Evolutionary conservation across 73 alveolate species (phyloP).

Genomic region (Breviolum minutum): DNA sequence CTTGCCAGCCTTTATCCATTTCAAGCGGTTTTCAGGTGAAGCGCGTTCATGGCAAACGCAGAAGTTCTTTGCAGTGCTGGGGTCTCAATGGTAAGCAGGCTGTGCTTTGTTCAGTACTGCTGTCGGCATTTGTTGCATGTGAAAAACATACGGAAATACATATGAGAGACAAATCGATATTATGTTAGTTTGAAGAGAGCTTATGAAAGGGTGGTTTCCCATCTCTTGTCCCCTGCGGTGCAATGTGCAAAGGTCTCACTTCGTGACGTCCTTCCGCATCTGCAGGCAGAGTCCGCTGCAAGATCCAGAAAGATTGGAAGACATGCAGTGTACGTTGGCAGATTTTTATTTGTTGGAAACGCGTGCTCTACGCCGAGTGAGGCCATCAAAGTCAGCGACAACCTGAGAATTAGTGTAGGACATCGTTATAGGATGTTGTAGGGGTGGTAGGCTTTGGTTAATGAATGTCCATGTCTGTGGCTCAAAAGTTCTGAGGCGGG

Average conservation of each 20-base stretch:
- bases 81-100: not conserved
- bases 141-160: too few relatives aligned
- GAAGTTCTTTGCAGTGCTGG: constrained; percentile 27
- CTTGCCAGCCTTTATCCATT: not conserved
- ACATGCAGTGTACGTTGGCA: not conserved
- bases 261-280: constrained; percentile 28
- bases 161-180: too few relatives aligned
- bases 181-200: too few relatives aligned
- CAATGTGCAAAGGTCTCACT: constrained; percentile 11
- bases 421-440: not conserved
- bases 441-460: not conserved
- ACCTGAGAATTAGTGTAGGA: not conserved
- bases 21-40: not conserved
- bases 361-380: not conserved
- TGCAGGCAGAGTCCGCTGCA: not conserved
- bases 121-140: too few relatives aligned
- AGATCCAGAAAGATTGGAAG: not conserved
- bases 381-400: constrained; percentile 13
- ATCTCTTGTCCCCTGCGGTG: not conserved
- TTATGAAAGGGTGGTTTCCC: too few relatives aligned
- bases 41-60: constrained; percentile 26
- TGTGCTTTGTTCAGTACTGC: too few relatives aligned
- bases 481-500: constrained; percentile 1
- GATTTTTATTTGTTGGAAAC: too few relatives aligned
- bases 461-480: too few relatives aligned